These are phyloP conservation scores for Persicaria maculosa DNA, from an alignment of 148 eudicot genomes.

Conservation along the genomic window DNA sequence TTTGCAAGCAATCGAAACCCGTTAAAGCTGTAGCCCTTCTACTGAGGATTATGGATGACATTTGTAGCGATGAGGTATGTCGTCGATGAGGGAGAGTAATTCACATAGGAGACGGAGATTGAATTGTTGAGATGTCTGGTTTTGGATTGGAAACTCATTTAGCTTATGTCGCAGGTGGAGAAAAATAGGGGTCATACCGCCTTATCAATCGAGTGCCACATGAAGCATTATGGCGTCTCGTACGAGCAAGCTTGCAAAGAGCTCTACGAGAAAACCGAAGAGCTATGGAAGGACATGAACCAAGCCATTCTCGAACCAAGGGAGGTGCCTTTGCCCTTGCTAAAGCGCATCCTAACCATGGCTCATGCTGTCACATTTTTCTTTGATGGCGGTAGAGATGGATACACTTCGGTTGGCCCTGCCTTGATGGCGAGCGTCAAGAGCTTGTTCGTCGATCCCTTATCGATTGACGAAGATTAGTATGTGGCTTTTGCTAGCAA, in stretches of 20 bases:
- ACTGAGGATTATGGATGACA: background rate
- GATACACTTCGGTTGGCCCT: background rate
- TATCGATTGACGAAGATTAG: background rate
- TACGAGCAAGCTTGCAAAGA: background rate
- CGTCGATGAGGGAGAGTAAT: too few species aligned
- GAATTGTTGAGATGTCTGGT: background rate
- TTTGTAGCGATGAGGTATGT: background rate
- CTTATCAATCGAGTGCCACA: background rate
- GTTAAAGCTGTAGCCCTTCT: background rate
- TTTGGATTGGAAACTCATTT: background rate
- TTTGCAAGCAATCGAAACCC: background rate
- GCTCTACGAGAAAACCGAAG: background rate
- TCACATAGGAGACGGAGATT: too few species aligned
- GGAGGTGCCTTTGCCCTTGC: background rate
- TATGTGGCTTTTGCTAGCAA: background rate
- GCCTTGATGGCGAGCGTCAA: background rate
- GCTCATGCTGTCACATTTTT: background rate
- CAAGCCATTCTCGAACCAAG: background rate
- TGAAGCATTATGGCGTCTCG: background rate
- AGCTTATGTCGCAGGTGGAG: background rate
- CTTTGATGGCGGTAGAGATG: background rate
- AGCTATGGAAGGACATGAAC: slow-evolving; percentile 3
- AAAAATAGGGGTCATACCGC: background rate
- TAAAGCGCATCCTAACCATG: background rate
- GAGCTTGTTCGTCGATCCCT: background rate